Conservation (phyloP, 768 basidiomycete species). For the Pleurotus salmoneostramineus region DNA sequence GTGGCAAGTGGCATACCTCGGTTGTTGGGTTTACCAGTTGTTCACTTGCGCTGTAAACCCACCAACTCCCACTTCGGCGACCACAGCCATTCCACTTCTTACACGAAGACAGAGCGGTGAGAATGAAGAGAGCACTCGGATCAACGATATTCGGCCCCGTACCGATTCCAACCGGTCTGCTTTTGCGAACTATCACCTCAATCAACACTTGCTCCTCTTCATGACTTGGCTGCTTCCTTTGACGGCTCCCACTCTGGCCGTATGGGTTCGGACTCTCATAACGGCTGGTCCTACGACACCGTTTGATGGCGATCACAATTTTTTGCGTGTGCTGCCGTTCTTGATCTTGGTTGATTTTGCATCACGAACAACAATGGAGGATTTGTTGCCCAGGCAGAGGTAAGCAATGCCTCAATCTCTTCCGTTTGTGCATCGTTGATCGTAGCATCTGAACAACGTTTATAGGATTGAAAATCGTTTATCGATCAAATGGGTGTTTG, state of each 20-base stretch:
- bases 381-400: constrained; percentile 40
- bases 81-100: constrained; percentile 18
- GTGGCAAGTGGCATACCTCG: constrained; percentile 88
- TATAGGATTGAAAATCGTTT: constrained; percentile 35
- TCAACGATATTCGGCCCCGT: not conserved
- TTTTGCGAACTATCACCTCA: constrained; percentile 41
- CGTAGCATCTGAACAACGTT: not conserved
- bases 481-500: constrained; percentile 52
- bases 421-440: constrained; percentile 7
- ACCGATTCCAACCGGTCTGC: not conserved
- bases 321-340: constrained; percentile 61
- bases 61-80: constrained; percentile 11
- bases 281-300: constrained; percentile 77
- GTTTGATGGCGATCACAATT: constrained; percentile 79
- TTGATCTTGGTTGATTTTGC: constrained; percentile 60
- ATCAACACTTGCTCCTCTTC: constrained; percentile 62
- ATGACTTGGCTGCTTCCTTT: constrained; percentile 83
- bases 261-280: constrained; percentile 85
- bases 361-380: constrained; percentile 38
- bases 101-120: constrained; percentile 14
- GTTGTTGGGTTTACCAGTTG: constrained; percentile 78
- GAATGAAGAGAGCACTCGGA: not conserved
- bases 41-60: constrained; percentile 51
- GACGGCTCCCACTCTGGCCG: constrained; percentile 71
- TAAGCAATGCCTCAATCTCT: constrained; percentile 16